Percentiles rank a stretch among this genome's conserved stretches.
These are phyloP conservation scores for Trichoderma lentiforme DNA, from an alignment of 2,329 filamentous ascomycete species.

Conservation along the genomic window DNA sequence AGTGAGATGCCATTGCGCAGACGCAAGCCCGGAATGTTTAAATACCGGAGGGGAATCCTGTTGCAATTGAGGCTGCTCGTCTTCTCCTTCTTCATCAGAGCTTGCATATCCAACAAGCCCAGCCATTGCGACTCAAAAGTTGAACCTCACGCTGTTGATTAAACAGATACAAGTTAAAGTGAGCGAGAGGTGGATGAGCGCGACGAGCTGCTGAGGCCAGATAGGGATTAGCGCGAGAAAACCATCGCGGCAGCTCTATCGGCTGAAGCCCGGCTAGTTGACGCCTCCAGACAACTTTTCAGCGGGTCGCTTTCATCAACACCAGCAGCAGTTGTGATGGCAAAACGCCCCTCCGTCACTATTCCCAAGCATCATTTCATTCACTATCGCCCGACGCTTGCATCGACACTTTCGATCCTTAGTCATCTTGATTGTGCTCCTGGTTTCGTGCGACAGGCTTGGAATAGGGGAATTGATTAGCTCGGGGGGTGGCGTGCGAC, in stretches of 20 bases:
- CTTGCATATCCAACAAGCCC: slow-evolving; percentile 50
- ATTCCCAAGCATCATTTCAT: neutral
- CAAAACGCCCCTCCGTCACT: slow-evolving; percentile 12
- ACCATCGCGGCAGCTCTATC: neutral
- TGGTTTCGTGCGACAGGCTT: neutral
- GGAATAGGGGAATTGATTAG: neutral
- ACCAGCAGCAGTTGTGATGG: neutral
- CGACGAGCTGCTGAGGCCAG: slow-evolving; percentile 9
- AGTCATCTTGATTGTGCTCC: neutral
- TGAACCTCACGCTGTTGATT: neutral
- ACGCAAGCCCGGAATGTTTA: neutral
- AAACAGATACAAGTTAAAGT: neutral
- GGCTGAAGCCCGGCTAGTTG: slow-evolving; percentile 10
- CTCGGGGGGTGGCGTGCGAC: neutral
- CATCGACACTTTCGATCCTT: neutral
- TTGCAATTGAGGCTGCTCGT: slow-evolving; percentile 14
- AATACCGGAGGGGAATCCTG: neutral
- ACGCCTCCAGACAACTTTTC: neutral
- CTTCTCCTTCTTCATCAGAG: slow-evolving; percentile 49
- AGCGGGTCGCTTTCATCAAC: neutral
- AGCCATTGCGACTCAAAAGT: slow-evolving; percentile 32
- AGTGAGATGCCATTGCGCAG: neutral
- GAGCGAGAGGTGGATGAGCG: neutral
- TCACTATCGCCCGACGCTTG: neutral
- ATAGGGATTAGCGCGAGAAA: neutral